phyloP scores from a whole-genome alignment of 1,139 yeast species.

The Sporopachydermia cereana region DNA sequence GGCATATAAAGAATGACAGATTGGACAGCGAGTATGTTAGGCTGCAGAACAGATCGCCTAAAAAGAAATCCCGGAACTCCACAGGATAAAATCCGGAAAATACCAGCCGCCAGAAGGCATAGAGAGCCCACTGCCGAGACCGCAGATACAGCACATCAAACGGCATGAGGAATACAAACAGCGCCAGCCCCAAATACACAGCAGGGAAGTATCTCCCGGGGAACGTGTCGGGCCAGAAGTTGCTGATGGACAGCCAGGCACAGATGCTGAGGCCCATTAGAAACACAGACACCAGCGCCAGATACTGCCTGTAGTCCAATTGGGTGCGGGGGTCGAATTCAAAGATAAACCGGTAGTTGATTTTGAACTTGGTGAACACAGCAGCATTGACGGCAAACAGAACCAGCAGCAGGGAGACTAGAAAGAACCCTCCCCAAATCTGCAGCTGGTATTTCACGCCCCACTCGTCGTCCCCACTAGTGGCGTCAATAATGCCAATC shows the following conservation, averaged over 20 bases:
- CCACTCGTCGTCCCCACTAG: slow-evolving; percentile 37
- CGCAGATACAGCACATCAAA: slow-evolving; percentile 38
- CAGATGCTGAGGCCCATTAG: slow-evolving; percentile 46
- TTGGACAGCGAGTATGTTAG: slow-evolving; percentile 83
- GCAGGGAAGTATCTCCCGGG: slow-evolving; percentile 77
- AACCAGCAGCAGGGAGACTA: slow-evolving; percentile 45
- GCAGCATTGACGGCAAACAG: slow-evolving; percentile 59
- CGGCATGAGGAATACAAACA: slow-evolving; percentile 48
- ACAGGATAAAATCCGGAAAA: slow-evolving; percentile 87
- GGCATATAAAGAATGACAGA: slow-evolving; percentile 72
- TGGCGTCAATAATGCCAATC: slow-evolving; percentile 32
- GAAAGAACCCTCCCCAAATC: slow-evolving; percentile 85
- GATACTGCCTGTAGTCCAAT: slow-evolving; percentile 53
- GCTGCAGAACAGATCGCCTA: slow-evolving; percentile 86
- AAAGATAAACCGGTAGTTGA: slow-evolving; percentile 85
- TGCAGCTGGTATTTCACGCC: slow-evolving; percentile 43
- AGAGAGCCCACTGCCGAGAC: slow-evolving; percentile 63
- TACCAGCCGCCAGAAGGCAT: slow-evolving; percentile 59
- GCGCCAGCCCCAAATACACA: slow-evolving; percentile 48
- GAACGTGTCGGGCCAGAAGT: slow-evolving; percentile 49
- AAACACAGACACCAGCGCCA: slow-evolving; percentile 49
- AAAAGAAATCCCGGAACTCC: slow-evolving; percentile 84
- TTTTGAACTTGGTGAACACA: slow-evolving; percentile 62
- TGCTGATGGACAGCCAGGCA: slow-evolving; percentile 64
- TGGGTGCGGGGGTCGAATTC: slow-evolving; percentile 70